A percentile compares a stretch with the other conserved stretches of the same genome.
Evolutionary conservation across 2,329 filamentous ascomycete genomes (phyloP).

Genomic region (Hymenotorrendiella dingleyae): DNA sequence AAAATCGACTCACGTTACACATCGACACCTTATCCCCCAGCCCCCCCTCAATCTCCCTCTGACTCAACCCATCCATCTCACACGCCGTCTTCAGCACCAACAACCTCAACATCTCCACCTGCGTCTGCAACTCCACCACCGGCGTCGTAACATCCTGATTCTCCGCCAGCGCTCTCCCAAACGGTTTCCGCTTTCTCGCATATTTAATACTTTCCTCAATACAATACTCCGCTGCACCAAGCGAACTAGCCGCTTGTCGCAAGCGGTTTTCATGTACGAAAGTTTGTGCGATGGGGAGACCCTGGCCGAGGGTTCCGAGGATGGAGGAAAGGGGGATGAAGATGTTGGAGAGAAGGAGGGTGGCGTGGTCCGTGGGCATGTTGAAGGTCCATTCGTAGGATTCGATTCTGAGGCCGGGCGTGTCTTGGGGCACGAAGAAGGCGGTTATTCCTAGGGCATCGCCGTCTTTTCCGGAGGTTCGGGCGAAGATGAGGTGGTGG

Average conservation of each 20-base stretch:
- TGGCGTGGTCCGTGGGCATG: conserved; percentile 62
- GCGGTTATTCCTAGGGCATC: conserved; percentile 52
- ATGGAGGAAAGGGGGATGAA: conserved; percentile 47
- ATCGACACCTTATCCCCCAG: conserved; percentile 58
- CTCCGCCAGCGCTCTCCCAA: conserved; percentile 48
- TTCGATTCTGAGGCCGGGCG: conserved; percentile 46
- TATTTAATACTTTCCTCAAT: conserved; percentile 51
- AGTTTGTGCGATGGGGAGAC: conserved; percentile 55
- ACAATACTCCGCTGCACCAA: conserved; percentile 55
- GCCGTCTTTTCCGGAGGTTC: conserved; percentile 48
- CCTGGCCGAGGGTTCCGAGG: conserved; percentile 46
- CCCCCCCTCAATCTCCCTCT: conserved; percentile 43
- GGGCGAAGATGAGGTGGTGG: conserved; percentile 56
- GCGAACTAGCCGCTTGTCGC: conserved; percentile 55
- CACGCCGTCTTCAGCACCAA: conserved; percentile 55
- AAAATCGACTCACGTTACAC: conserved; percentile 63
- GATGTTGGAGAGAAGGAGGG: conserved; percentile 50
- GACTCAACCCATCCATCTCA: conserved; percentile 53
- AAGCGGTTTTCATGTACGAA: conserved; percentile 63
- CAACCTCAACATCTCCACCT: conserved; percentile 55
- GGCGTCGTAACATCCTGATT: conserved; percentile 62
- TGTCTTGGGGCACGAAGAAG: conserved; percentile 50
- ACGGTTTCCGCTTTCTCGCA: conserved; percentile 47
- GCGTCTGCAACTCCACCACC: conserved; percentile 55
- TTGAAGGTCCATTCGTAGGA: conserved; percentile 62